These are phyloP conservation scores for Chlorella sp. DNA, from an alignment of 139 green algal species.

Conservation along the genomic window DNA sequence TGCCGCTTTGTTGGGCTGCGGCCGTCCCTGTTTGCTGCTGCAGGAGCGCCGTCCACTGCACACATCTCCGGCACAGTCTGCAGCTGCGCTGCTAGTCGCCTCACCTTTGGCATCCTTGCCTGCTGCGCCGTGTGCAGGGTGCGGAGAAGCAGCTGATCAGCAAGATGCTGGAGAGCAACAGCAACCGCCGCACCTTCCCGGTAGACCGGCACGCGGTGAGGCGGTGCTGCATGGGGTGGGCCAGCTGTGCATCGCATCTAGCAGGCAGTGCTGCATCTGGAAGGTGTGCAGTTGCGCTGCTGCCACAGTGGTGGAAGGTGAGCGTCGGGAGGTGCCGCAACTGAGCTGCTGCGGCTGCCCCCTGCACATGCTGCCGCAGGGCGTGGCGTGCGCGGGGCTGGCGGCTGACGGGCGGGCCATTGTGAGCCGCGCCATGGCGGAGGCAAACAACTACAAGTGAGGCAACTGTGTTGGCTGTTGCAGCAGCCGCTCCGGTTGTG, in stretches of 20 bases:
- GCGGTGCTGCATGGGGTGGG: no score
- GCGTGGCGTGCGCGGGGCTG: constrained; percentile 83
- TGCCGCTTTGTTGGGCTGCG: not conserved
- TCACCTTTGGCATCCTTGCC: not conserved
- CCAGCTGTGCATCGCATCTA: no score
- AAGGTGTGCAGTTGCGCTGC: no score
- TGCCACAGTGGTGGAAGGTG: no score
- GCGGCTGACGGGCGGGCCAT: constrained; percentile 88
- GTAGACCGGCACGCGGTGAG: constrained; percentile 82
- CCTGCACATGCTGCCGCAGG: no score
- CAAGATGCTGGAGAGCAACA: constrained; percentile 96
- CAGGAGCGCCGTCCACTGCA: no score
- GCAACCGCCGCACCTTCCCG: constrained; percentile 88
- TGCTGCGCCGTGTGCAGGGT: constrained; percentile 55
- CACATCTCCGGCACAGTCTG: no score
- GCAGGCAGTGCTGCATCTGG: no score
- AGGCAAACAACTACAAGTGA: constrained; percentile 49
- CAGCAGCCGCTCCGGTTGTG: no score
- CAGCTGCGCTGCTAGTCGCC: not conserved
- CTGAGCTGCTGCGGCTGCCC: no score
- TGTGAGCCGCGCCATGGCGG: constrained; percentile 82
- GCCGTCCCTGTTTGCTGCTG: not conserved
- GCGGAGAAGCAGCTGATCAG: constrained; percentile 96
- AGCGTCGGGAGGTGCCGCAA: no score
- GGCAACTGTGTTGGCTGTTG: no score